Percentiles rank a stretch among this genome's conserved stretches.
phyloP scores from a whole-genome alignment of 768 basidiomycete species.

The Cyclocybe cylindracea region DNA sequence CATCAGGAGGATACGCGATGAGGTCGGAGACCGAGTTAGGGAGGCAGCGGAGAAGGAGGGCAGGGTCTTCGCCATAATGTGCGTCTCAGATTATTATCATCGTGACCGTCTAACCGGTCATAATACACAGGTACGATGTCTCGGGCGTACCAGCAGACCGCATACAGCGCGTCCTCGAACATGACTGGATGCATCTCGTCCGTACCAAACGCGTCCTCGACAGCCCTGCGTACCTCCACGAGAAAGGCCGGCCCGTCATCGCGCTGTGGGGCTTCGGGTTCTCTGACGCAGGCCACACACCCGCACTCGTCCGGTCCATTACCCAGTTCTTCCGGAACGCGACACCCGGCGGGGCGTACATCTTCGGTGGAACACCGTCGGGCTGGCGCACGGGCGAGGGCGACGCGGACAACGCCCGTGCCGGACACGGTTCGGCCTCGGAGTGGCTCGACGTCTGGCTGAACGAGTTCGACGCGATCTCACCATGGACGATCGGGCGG shows the following conservation, averaged over 20 bases:
- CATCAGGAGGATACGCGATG: slow-evolving; percentile 65
- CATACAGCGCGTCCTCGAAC: slow-evolving; percentile 64
- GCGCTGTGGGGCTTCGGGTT: slow-evolving; percentile 83
- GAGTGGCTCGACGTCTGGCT: slow-evolving; percentile 71
- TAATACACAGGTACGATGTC: slow-evolving; percentile 71
- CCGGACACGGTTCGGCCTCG: slow-evolving; percentile 10
- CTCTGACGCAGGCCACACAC: slow-evolving; percentile 59
- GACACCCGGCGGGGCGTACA: slow-evolving; percentile 74
- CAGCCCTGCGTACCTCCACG: slow-evolving; percentile 72
- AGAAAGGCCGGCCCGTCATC: slow-evolving; percentile 70
- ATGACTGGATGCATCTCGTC: slow-evolving; percentile 76
- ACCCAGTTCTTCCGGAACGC: slow-evolving; percentile 56
- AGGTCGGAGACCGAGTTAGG: slow-evolving; percentile 68
- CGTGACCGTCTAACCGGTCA: neutral
- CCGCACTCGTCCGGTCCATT: slow-evolving; percentile 56
- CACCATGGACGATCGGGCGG: slow-evolving; percentile 82
- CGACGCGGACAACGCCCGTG: slow-evolving; percentile 66
- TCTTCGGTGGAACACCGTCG: slow-evolving; percentile 69
- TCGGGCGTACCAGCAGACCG: slow-evolving; percentile 73
- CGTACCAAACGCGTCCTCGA: slow-evolving; percentile 61
- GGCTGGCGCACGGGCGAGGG: slow-evolving; percentile 74
- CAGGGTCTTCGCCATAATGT: slow-evolving; percentile 86
- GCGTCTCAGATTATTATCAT: slow-evolving; percentile 23
- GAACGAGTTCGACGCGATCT: slow-evolving; percentile 77
- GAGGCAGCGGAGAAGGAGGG: slow-evolving; percentile 82